Percentiles rank a stretch among this genome's conserved stretches.
phyloP scores from a whole-genome alignment of 2,329 filamentous ascomycete species.

The Aspergillus sclerotialis region DNA sequence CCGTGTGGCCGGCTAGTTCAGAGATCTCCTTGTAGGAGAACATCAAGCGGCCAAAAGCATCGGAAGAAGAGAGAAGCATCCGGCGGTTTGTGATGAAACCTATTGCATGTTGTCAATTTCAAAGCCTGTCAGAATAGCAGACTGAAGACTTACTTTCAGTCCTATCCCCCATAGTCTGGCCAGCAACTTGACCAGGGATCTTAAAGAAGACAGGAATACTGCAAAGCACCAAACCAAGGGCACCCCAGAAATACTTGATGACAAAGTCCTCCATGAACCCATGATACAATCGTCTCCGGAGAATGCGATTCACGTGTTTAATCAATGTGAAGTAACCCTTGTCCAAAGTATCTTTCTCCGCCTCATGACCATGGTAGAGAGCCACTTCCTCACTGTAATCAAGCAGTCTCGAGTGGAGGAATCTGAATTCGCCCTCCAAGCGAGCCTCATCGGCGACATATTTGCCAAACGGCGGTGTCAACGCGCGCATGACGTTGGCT shows the following conservation, averaged over 20 bases:
- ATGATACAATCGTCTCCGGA: constrained; percentile 86
- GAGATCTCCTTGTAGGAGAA: constrained; percentile 97
- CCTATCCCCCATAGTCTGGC: constrained; percentile 45
- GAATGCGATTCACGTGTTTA: constrained; percentile 95
- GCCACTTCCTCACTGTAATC: constrained; percentile 95
- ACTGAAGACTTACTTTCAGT: constrained; percentile 47
- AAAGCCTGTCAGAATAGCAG: background rate
- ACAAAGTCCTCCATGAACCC: constrained; percentile 99
- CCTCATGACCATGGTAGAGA: constrained; percentile 82
- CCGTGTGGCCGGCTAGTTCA: constrained; percentile 91
- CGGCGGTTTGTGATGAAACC: constrained; percentile 90
- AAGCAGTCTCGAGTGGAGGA: constrained; percentile 88
- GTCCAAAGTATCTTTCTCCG: constrained; percentile 91
- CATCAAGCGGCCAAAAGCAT: constrained; percentile 93
- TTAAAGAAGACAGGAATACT: constrained; percentile 95
- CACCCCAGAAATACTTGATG: constrained; percentile 99
- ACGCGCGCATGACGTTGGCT: constrained; percentile 82
- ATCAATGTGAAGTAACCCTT: constrained; percentile 99
- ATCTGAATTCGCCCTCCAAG: constrained; percentile 91
- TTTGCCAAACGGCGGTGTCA: constrained; percentile 94
- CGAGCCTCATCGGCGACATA: constrained; percentile 95
- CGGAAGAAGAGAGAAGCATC: constrained; percentile 85
- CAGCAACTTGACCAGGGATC: constrained; percentile 64
- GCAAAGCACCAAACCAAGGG: constrained; percentile 82
- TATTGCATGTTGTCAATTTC: constrained; percentile 13